phyloP scores from a whole-genome alignment of 768 basidiomycete genomes.

The Hygrophorus russula region DNA sequence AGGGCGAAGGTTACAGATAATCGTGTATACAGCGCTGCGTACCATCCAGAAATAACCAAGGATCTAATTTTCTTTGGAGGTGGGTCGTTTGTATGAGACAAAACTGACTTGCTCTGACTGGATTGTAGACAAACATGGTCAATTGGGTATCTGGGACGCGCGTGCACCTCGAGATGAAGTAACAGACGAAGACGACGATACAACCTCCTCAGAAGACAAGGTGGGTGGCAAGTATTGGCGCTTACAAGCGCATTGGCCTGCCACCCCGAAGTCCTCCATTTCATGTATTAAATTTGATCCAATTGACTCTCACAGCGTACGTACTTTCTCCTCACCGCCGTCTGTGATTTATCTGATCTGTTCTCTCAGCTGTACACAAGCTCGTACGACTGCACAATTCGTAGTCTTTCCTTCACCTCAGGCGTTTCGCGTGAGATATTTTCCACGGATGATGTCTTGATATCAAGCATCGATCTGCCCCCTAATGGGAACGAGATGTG shows the following conservation, averaged over 20 bases:
- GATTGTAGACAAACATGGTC: slow-evolving; percentile 64
- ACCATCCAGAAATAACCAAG: slow-evolving; percentile 70
- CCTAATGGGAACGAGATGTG: slow-evolving; percentile 71
- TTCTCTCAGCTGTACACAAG: slow-evolving; percentile 60
- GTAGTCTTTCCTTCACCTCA: slow-evolving; percentile 60
- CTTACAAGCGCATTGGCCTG: slow-evolving; percentile 78
- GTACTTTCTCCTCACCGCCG: slow-evolving; percentile 9
- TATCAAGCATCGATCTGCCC: slow-evolving; percentile 61
- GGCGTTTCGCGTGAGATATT: slow-evolving; percentile 64
- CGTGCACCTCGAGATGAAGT: slow-evolving; percentile 56
- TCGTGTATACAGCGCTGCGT: slow-evolving; percentile 67
- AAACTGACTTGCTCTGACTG: slow-evolving; percentile 1
- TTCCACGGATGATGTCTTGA: slow-evolving; percentile 46
- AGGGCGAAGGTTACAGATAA: slow-evolving; percentile 73
- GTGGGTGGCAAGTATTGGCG: slow-evolving; percentile 75
- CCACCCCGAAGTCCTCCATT: slow-evolving; percentile 67
- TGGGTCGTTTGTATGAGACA: slow-evolving; percentile 14
- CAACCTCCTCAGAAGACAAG: slow-evolving; percentile 22
- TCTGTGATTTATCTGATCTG: slow-evolving; percentile 2
- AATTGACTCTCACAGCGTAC: slow-evolving; percentile 59
- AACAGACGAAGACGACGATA: slow-evolving; percentile 52
- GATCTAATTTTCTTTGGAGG: slow-evolving; percentile 86
- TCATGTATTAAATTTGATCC: slow-evolving; percentile 73
- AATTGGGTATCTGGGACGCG: slow-evolving; percentile 82
- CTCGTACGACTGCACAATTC: slow-evolving; percentile 74